Evolutionary conservation across 352 stramenopile species (phyloP), one percentile per base, ranked within the genome.

Genomic region (Phytophthora parvispora): DNA sequence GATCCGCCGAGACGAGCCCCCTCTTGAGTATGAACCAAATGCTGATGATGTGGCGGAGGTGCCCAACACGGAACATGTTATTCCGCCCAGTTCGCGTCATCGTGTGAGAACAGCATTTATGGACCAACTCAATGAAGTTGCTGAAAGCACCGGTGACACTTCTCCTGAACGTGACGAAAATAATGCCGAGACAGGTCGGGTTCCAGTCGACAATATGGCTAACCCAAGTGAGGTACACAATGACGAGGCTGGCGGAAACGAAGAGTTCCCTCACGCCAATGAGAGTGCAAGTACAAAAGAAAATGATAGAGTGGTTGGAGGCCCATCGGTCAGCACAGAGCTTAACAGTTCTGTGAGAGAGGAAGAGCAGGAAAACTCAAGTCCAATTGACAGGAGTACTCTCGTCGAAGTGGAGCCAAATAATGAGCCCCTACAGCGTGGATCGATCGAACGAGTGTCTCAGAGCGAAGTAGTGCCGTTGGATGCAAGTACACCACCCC

Each of bases 51-150:
- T 31, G 22, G 67, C 50, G 24, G 64, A 74, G 24, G 28, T 7
- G 13, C 48, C 31, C 9, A 22, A 42, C n/a, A 20, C 27, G 15
- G 61, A 68, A 6, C 55, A 55, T 45, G 25, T 57, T 36, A 58
- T 64, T 47, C 34, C 36, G 57, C 12, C 50, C 24, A 38, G 18
- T 57, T 6, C 40, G 10, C n/a, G 13, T 64, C 20, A 8, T 48
- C 32, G 29, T 38, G 27, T 32, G 28, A 50, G 27, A 43, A 48
- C 55, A 42, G 25, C 20, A 24, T 24, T 55, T 42, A 36, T 69
- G 20, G 64, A 64, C 6, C 69, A 69, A 15, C 45, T 67, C 34
- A 34, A 75, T 12, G 57, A 71, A 55, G 69, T 56, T 53, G 51
- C 36, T 55, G 48, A 54, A 2, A 69, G 54, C 6, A 2, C 25